Percentiles rank a stretch among this genome's conserved stretches.
phyloP scores from a whole-genome alignment of 2,329 filamentous ascomycete genomes.

The Pestalotiopsis sp. region DNA sequence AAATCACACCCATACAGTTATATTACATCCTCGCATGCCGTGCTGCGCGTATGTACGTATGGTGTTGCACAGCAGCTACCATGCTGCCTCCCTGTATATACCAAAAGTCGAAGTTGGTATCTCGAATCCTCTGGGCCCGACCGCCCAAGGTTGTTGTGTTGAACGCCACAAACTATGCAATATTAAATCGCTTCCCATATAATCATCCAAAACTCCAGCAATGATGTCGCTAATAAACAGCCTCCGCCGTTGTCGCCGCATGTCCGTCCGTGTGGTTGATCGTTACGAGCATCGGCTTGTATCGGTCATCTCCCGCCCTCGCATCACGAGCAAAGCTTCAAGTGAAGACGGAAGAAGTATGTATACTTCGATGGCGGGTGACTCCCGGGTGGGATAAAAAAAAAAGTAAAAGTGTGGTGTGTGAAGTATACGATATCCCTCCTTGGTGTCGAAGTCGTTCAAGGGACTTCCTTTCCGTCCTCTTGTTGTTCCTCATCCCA shows the following conservation, averaged over 20 bases:
- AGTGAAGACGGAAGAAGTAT: not conserved
- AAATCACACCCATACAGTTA: not conserved
- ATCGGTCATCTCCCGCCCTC: not conserved
- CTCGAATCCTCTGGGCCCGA: not conserved
- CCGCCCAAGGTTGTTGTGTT: not conserved
- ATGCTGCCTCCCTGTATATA: not conserved
- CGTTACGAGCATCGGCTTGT: not conserved
- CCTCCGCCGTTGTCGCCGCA: not conserved
- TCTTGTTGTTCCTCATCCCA: constrained; percentile 54
- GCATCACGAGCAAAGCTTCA: not conserved
- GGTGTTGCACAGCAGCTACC: not conserved
- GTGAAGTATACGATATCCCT: not conserved
- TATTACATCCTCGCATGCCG: not conserved
- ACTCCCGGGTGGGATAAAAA: not conserved
- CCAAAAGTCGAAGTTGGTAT: not conserved
- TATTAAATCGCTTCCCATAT: not conserved
- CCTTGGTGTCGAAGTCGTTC: constrained; percentile 10
- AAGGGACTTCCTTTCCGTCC: constrained; percentile 36
- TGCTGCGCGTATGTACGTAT: not conserved
- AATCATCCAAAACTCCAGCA: not conserved
- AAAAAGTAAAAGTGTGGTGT: not conserved
- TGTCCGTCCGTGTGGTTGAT: not conserved
- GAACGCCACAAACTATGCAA: not conserved
- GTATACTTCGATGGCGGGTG: not conserved
- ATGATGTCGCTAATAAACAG: not conserved